A percentile compares a stretch with the other conserved stretches of the same genome.
Conservation (phyloP, 2,329 filamentous ascomycete species). For the Cladophialophora chaetospira region DNA sequence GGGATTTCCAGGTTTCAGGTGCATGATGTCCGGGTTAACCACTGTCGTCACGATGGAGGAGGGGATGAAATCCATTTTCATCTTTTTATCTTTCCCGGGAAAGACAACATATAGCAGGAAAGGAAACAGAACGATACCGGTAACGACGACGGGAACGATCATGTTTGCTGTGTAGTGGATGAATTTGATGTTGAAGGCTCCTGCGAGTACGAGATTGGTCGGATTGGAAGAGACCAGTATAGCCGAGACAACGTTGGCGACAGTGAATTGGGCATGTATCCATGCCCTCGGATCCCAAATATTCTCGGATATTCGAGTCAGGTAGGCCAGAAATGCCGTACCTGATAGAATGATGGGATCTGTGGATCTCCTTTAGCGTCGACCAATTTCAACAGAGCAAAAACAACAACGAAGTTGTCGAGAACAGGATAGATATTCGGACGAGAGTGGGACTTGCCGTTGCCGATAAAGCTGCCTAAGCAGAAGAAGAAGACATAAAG, state of each 20-base stretch:
- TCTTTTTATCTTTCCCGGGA: slow-evolving; percentile 37
- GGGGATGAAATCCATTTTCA: slow-evolving; percentile 66
- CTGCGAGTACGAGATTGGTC: slow-evolving; percentile 72
- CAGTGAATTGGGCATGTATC: slow-evolving; percentile 71
- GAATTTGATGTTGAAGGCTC: slow-evolving; percentile 71
- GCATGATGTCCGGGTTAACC: slow-evolving; percentile 59
- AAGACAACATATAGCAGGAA: slow-evolving; percentile 72
- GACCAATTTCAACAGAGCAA: too few relatives aligned
- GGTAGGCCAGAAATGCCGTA: slow-evolving; percentile 73
- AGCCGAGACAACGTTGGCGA: slow-evolving; percentile 68
- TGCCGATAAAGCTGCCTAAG: slow-evolving; percentile 69
- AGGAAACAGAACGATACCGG: slow-evolving; percentile 67
- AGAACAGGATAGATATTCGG: too few relatives aligned
- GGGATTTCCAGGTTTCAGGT: slow-evolving; percentile 40
- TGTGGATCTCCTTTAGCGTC: too few relatives aligned
- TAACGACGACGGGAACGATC: slow-evolving; percentile 71
- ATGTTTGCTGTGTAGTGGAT: slow-evolving; percentile 76
- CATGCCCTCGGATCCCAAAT: slow-evolving; percentile 71
- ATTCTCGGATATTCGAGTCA: slow-evolving; percentile 74
- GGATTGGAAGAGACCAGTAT: slow-evolving; percentile 77
- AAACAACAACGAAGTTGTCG: too few relatives aligned
- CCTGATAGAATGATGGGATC: slow-evolving; percentile 75
- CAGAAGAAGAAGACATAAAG: slow-evolving; percentile 72
- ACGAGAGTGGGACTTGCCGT: too few relatives aligned
- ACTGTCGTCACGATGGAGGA: slow-evolving; percentile 68